A percentile compares a stretch with the other conserved stretches of the same genome.
phyloP scores from a whole-genome alignment of 2,329 filamentous ascomycete species.

The Penicillium occitanis region DNA sequence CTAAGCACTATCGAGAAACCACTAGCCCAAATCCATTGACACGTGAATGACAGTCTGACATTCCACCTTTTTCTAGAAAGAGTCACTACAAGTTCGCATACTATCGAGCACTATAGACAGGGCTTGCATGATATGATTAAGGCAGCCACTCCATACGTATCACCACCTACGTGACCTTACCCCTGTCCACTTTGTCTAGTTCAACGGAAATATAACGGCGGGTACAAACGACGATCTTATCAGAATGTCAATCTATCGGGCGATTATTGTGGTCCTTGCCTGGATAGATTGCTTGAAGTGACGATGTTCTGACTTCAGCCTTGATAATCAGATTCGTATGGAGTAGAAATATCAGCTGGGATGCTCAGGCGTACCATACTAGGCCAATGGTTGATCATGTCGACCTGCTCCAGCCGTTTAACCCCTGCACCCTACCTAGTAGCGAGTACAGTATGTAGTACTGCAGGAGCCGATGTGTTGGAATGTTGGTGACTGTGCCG shows the following conservation, averaged over 20 bases:
- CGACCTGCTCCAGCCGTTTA: background rate
- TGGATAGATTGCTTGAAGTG: background rate
- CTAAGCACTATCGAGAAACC: background rate
- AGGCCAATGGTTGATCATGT: background rate
- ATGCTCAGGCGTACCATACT: background rate
- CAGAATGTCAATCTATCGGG: background rate
- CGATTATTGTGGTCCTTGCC: background rate
- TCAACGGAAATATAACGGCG: background rate
- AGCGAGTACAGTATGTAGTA: background rate
- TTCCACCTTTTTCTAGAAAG: slow-evolving; percentile 5
- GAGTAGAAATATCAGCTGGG: background rate
- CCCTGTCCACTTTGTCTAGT: background rate
- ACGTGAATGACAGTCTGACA: background rate
- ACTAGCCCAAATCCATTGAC: background rate
- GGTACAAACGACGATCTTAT: background rate
- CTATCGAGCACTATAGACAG: background rate
- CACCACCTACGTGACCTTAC: background rate
- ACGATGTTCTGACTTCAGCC: background rate
- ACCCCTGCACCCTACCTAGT: background rate
- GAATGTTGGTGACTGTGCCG: background rate
- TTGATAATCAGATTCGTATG: background rate
- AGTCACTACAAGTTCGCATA: background rate
- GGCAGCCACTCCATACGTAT: background rate
- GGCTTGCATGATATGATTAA: background rate
- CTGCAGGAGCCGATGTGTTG: background rate